A percentile compares a stretch with the other conserved stretches of the same genome.
Conservation (phyloP, 2,329 filamentous ascomycete genomes). For the Ilyonectria destructans region DNA sequence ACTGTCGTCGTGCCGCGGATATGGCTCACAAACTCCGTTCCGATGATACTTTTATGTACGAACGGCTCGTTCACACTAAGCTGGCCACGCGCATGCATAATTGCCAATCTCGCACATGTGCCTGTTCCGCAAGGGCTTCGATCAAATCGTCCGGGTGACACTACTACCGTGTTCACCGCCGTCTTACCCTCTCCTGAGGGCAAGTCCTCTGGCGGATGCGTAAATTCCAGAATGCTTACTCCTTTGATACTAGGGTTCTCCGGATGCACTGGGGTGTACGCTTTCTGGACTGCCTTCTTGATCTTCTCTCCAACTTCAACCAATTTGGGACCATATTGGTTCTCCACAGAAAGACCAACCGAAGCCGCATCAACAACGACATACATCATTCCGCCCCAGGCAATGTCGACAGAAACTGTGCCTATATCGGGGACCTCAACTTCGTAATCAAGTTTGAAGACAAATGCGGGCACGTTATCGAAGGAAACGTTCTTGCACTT, state of each 20-base stretch:
- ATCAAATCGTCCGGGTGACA: constrained; percentile 63
- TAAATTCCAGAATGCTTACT: constrained; percentile 58
- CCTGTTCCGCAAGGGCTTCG: constrained; percentile 64
- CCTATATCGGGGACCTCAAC: constrained; percentile 61
- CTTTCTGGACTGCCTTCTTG: constrained; percentile 56
- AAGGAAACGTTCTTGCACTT: constrained; percentile 63
- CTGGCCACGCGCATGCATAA: constrained; percentile 59
- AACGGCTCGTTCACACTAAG: constrained; percentile 57
- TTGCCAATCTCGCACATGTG: constrained; percentile 60
- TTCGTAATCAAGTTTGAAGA: constrained; percentile 56
- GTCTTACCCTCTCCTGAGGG: constrained; percentile 48
- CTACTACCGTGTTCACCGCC: constrained; percentile 60
- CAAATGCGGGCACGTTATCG: constrained; percentile 63
- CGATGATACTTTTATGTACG: constrained; percentile 60
- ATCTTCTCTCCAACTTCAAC: constrained; percentile 61
- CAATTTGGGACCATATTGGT: constrained; percentile 53
- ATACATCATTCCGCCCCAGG: constrained; percentile 65
- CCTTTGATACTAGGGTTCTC: constrained; percentile 60
- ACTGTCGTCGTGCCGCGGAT: constrained; percentile 58
- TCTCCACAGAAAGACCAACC: constrained; percentile 55
- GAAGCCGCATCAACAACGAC: constrained; percentile 59
- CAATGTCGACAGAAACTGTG: constrained; percentile 59
- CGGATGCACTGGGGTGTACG: constrained; percentile 59
- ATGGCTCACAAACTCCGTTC: constrained; percentile 59
- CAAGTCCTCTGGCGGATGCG: constrained; percentile 51